A percentile compares a stretch with the other conserved stretches of the same genome.
phyloP scores from a whole-genome alignment of 2,329 filamentous ascomycete species.

The Pestalotiopsis sp. region DNA sequence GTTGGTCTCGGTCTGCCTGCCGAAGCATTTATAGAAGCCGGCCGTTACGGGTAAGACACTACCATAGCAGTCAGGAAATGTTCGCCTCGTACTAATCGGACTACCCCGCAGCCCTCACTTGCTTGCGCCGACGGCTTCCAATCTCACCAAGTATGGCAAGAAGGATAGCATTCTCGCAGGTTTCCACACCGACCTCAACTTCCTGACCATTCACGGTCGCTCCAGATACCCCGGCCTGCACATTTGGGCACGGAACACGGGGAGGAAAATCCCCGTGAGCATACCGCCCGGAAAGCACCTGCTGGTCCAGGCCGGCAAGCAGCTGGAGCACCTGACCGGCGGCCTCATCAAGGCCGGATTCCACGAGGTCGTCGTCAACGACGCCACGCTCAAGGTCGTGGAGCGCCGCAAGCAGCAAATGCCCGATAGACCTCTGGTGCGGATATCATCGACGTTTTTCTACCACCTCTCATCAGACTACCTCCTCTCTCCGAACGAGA shows the following conservation, averaged over 20 bases:
- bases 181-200: constrained; percentile 68
- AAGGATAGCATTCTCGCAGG: constrained; percentile 63
- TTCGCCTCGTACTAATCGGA: background rate
- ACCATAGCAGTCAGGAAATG: constrained; percentile 9
- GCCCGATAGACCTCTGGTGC: constrained; percentile 54
- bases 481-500: constrained; percentile 54
- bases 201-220: constrained; percentile 66
- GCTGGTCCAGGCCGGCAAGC: constrained; percentile 65
- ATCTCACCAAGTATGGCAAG: constrained; percentile 54
- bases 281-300: constrained; percentile 61
- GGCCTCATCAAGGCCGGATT: constrained; percentile 64
- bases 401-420: constrained; percentile 41
- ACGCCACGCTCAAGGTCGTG: constrained; percentile 51
- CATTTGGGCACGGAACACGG: constrained; percentile 67
- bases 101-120: constrained; percentile 53
- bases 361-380: constrained; percentile 64
- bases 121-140: constrained; percentile 62
- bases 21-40: constrained; percentile 57
- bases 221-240: constrained; percentile 64
- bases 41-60: constrained; percentile 52
- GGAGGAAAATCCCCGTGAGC: constrained; percentile 58
- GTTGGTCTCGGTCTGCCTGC: constrained; percentile 56
- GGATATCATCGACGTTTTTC: constrained; percentile 64
- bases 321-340: constrained; percentile 64
- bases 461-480: constrained; percentile 63